Evolutionary conservation across 306 rosid species (phyloP).

Genomic region (Crotalaria pallida): DNA sequence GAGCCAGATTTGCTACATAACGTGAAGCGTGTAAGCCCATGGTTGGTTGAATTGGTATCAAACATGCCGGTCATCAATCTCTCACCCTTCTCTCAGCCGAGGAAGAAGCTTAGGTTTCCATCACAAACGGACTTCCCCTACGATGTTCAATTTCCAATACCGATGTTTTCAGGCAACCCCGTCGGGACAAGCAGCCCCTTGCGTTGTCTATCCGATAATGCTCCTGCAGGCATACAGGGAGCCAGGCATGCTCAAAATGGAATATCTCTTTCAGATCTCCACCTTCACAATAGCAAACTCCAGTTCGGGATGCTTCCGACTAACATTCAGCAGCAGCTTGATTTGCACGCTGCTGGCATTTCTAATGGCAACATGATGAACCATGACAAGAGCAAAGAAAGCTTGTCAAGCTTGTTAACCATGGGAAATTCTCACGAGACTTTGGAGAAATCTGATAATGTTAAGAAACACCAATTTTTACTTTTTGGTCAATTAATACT

Average conservation of each 20-base stretch:
- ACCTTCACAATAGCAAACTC: constrained; percentile 55
- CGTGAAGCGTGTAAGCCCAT: constrained; percentile 95
- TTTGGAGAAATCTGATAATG: constrained; percentile 61
- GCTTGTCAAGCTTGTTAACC: constrained; percentile 60
- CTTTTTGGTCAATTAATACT: constrained; percentile 98
- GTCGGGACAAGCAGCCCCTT: constrained; percentile 73
- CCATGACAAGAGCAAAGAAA: constrained; percentile 45
- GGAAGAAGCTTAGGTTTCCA: constrained; percentile 80
- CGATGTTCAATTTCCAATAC: constrained; percentile 56
- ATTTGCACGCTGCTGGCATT: constrained; percentile 44
- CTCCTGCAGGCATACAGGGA: constrained; percentile 99
- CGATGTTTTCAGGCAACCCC: constrained; percentile 71
- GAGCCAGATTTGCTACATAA: constrained; percentile 97
- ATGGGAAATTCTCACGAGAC: constrained; percentile 59
- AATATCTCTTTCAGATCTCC: constrained; percentile 75
- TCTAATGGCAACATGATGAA: constrained; percentile 35
- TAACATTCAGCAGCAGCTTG: constrained; percentile 36
- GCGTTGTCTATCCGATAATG: constrained; percentile 74
- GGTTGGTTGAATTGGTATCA: constrained; percentile 87
- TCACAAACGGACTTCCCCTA: constrained; percentile 54
- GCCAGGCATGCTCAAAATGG: constrained; percentile 99
- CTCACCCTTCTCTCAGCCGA: constrained; percentile 67
- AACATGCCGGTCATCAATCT: constrained; percentile 61
- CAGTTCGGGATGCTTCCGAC: constrained; percentile 70
- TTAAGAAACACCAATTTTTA: constrained; percentile 68